Evolutionary conservation across 2,329 filamentous ascomycete species (phyloP).

Genomic region (Dactylellina leptospora): DNA sequence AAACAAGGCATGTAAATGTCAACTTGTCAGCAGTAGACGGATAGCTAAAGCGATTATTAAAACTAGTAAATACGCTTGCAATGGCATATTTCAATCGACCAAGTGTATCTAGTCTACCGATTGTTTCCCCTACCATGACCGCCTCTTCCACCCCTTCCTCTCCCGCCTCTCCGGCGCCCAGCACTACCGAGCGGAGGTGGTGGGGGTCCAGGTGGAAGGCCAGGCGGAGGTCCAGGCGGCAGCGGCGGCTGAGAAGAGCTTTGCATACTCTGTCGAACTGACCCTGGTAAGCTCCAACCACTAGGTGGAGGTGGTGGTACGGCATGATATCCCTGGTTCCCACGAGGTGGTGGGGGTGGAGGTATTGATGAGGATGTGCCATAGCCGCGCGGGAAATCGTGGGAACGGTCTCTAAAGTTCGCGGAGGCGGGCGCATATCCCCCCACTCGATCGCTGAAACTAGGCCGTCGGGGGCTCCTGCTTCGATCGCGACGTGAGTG

Average conservation of each 20-base stretch:
- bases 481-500: constrained; percentile 39
- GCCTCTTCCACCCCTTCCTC: constrained; percentile 20
- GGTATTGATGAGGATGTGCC: too few relatives aligned
- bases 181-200: constrained; percentile 5
- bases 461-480: constrained; percentile 29
- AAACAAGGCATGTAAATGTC: too few relatives aligned
- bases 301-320: constrained; percentile 24
- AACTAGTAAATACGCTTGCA: too few relatives aligned
- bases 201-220: constrained; percentile 7
- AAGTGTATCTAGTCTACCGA: constrained; percentile 10
- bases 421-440: constrained; percentile 9
- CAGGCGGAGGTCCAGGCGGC: constrained; percentile 31
- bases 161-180: constrained; percentile 12
- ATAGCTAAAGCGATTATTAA: too few relatives aligned
- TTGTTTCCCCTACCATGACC: constrained; percentile 3
- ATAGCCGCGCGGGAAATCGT: constrained; percentile 46
- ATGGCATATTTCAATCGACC: too few relatives aligned
- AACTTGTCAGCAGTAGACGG: too few relatives aligned
- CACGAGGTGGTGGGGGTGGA: constrained; percentile 18
- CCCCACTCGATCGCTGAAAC: constrained; percentile 35
- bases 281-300: constrained; percentile 49
- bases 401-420: constrained; percentile 44
- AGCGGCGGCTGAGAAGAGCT: constrained; percentile 39
- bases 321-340: constrained; percentile 31
- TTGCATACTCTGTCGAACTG: constrained; percentile 33